These are phyloP conservation scores for Yarrowia alimentaria DNA, from an alignment of 805 yeast species.

Conservation along the genomic window DNA sequence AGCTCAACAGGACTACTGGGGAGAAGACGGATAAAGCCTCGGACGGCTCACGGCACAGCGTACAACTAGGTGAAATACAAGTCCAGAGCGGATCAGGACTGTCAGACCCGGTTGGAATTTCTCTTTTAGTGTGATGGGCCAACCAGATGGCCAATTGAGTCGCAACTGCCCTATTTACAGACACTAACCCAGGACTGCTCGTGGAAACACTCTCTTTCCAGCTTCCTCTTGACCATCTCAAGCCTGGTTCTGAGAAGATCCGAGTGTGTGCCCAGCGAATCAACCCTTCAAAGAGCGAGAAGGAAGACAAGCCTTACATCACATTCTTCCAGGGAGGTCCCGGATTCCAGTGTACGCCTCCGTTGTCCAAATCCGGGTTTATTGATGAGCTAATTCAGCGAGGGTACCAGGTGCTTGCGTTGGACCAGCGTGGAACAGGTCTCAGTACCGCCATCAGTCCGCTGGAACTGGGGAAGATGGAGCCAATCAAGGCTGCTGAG, in stretches of 20 bases:
- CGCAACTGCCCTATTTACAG: slow-evolving; percentile 1
- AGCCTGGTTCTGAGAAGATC: neutral
- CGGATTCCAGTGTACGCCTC: slow-evolving; percentile 36
- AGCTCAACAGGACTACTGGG: too few species aligned
- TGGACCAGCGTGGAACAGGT: slow-evolving; percentile 67
- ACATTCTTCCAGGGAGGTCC: slow-evolving; percentile 27
- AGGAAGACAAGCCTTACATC: slow-evolving; percentile 5
- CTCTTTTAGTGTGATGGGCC: too few species aligned
- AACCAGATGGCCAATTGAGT: too few species aligned
- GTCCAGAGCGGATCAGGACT: too few species aligned
- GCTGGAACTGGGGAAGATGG: slow-evolving; percentile 28
- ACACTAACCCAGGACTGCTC: slow-evolving; percentile 6
- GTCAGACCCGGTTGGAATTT: too few species aligned
- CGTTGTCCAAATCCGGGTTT: slow-evolving; percentile 42
- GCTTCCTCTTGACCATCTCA: slow-evolving; percentile 17
- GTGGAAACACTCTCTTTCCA: slow-evolving; percentile 23
- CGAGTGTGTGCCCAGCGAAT: slow-evolving; percentile 12
- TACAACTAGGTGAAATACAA: too few species aligned
- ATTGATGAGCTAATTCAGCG: slow-evolving; percentile 44
- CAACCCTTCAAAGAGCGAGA: slow-evolving; percentile 4
- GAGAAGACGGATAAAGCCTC: too few species aligned
- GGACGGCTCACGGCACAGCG: too few species aligned
- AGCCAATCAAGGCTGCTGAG: slow-evolving; percentile 41
- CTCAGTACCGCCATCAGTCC: slow-evolving; percentile 49
- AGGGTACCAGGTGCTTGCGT: slow-evolving; percentile 47